phyloP scores from a whole-genome alignment of 768 basidiomycete species.

The Termitomyces sp. region DNA sequence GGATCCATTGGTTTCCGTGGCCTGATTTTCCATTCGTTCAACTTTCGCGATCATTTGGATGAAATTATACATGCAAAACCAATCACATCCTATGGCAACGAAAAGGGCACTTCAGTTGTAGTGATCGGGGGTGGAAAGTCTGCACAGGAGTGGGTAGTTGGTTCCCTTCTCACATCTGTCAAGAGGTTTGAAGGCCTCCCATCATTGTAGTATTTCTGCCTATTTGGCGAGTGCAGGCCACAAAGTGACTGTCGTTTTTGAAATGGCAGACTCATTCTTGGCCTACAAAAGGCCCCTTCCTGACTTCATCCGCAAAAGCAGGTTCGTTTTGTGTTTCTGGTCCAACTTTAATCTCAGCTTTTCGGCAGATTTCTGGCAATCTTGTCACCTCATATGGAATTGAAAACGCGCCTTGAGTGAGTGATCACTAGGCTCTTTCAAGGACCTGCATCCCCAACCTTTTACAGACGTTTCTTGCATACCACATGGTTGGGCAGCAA shows the following conservation, averaged over 20 bases:
- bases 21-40: conserved; percentile 44
- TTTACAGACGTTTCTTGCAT: conserved; percentile 49
- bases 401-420: conserved; percentile 49
- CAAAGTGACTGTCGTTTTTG: conserved; percentile 45
- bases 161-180: not conserved
- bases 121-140: conserved; percentile 66
- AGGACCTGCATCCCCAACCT: no score
- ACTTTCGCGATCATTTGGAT: conserved; percentile 36
- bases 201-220: conserved; percentile 32
- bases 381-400: conserved; percentile 39
- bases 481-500: conserved; percentile 49
- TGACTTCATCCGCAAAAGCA: conserved; percentile 51
- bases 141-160: conserved; percentile 45
- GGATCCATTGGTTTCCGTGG: conserved; percentile 40
- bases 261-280: conserved; percentile 44
- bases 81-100: conserved; percentile 8
- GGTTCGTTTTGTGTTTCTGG: conserved; percentile 24
- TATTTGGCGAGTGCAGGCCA: conserved; percentile 43
- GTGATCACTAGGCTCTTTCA: no score
- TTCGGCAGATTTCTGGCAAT: conserved; percentile 38
- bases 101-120: conserved; percentile 26
- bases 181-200: not conserved
- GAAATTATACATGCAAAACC: conserved; percentile 30
- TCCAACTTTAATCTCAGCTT: not conserved
- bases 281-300: conserved; percentile 44